phyloP scores from a whole-genome alignment of 1,284 basidiomycete genomes.

The Moniliella sp. region DNA sequence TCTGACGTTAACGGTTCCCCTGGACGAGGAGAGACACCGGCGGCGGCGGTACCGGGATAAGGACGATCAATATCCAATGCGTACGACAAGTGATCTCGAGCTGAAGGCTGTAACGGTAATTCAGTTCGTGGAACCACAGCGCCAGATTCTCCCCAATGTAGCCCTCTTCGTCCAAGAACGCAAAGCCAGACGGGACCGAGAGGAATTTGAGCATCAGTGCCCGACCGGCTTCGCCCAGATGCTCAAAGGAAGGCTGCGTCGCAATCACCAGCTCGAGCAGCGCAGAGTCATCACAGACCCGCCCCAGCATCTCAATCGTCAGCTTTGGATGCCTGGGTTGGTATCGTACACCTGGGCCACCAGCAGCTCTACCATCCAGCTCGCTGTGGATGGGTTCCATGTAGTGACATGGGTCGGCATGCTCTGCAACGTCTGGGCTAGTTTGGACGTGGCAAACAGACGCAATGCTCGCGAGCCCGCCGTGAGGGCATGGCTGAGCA shows the following conservation, averaged over 20 bases:
- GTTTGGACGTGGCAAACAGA: conserved; percentile 66
- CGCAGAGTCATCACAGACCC: conserved; percentile 62
- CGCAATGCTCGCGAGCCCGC: conserved; percentile 36
- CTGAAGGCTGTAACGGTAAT: conserved; percentile 62
- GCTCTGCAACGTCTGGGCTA: no score
- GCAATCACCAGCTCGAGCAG: conserved; percentile 73
- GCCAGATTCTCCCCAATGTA: conserved; percentile 90
- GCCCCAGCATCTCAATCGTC: conserved; percentile 67
- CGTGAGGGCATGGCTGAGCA: conserved; percentile 68
- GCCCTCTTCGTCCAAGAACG: conserved; percentile 67
- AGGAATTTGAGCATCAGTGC: conserved; percentile 68
- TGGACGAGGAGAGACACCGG: not conserved
- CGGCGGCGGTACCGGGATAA: conserved; percentile 37
- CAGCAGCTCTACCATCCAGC: conserved; percentile 41
- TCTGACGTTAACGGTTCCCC: conserved; percentile 14
- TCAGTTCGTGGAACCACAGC: conserved; percentile 65
- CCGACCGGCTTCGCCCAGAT: conserved; percentile 76
- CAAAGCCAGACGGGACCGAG: conserved; percentile 75
- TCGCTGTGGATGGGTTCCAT: conserved; percentile 7
- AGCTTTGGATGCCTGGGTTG: conserved; percentile 69
- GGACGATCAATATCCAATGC: conserved; percentile 43
- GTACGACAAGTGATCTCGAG: conserved; percentile 61
- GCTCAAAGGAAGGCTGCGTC: conserved; percentile 79
- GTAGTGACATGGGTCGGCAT: conserved; percentile 41
- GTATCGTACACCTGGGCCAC: conserved; percentile 88